Percentiles rank a stretch among this genome's conserved stretches.
Evolutionary conservation across 2,329 filamentous ascomycete genomes (phyloP).

Genomic region (Talaromyces sp.): DNA sequence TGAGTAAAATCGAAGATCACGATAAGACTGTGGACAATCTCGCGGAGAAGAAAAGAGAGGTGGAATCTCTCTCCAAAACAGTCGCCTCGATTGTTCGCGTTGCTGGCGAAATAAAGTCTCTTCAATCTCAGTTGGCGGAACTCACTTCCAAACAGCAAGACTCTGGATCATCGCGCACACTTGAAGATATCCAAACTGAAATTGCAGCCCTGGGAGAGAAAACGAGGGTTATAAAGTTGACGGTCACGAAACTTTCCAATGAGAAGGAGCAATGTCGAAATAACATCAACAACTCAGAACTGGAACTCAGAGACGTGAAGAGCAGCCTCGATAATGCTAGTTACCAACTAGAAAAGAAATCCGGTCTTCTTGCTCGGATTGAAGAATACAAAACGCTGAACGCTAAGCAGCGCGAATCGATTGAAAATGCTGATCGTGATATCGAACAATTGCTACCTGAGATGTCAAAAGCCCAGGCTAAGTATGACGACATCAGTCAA

Average conservation of each 20-base stretch:
- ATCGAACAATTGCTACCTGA: conserved; percentile 69
- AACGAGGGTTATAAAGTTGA: conserved; percentile 58
- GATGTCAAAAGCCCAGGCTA: conserved; percentile 67
- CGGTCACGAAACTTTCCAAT: conserved; percentile 58
- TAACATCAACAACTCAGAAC: conserved; percentile 64
- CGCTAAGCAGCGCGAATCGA: conserved; percentile 61
- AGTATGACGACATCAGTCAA: conserved; percentile 69
- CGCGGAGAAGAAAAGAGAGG: conserved; percentile 62
- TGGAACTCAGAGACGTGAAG: conserved; percentile 69
- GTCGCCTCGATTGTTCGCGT: conserved; percentile 71
- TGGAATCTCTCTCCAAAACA: conserved; percentile 71
- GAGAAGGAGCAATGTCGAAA: conserved; percentile 69
- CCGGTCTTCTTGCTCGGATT: conserved; percentile 63
- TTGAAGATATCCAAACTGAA: conserved; percentile 79
- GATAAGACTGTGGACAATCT: conserved; percentile 61
- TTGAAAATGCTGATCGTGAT: conserved; percentile 65
- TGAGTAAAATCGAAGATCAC: conserved; percentile 60
- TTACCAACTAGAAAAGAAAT: conserved; percentile 77
- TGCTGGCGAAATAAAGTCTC: conserved; percentile 64
- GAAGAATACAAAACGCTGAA: conserved; percentile 67
- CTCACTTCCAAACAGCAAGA: conserved; percentile 71
- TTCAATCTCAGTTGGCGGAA: conserved; percentile 67
- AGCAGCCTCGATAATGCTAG: conserved; percentile 66
- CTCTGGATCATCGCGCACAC: conserved; percentile 58
- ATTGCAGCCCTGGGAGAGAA: conserved; percentile 64